A percentile compares a stretch with the other conserved stretches of the same genome.
phyloP scores from a whole-genome alignment of 2,329 filamentous ascomycete species.

The Leptographium wingfieldii region DNA sequence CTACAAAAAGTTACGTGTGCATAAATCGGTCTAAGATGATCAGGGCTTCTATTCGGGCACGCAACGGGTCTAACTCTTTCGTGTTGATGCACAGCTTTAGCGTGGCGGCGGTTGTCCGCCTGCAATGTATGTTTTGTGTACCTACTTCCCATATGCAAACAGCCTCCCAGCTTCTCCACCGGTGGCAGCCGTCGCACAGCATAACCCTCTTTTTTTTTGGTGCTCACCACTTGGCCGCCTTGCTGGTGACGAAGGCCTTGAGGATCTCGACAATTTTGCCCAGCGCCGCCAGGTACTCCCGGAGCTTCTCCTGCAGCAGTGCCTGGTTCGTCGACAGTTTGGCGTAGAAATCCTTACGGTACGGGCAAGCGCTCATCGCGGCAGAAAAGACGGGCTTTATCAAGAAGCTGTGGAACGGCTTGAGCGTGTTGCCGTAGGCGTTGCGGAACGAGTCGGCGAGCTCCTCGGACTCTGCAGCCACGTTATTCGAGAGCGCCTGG shows the following conservation, averaged over 20 bases:
- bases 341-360: conserved; percentile 82
- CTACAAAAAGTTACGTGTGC: neutral
- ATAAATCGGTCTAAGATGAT: neutral
- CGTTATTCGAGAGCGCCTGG: conserved; percentile 67
- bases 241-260: conserved; percentile 41
- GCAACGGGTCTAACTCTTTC: neutral
- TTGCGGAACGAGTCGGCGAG: conserved; percentile 75
- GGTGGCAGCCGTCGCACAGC: neutral
- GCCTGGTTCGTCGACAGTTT: conserved; percentile 62
- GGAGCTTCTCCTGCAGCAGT: conserved; percentile 52
- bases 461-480: conserved; percentile 56
- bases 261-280: conserved; percentile 70
- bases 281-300: conserved; percentile 61
- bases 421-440: conserved; percentile 77
- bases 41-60: neutral
- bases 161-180: neutral
- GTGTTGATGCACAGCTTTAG: neutral
- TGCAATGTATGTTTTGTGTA: neutral
- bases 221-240: conserved; percentile 44
- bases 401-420: conserved; percentile 79
- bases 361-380: conserved; percentile 86
- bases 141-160: neutral
- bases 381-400: conserved; percentile 87
- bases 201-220: too few species aligned
- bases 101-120: neutral